These are phyloP conservation scores for Coemansia biformis DNA, from an alignment of 192 early-diverging fungal species.

Conservation along the genomic window DNA sequence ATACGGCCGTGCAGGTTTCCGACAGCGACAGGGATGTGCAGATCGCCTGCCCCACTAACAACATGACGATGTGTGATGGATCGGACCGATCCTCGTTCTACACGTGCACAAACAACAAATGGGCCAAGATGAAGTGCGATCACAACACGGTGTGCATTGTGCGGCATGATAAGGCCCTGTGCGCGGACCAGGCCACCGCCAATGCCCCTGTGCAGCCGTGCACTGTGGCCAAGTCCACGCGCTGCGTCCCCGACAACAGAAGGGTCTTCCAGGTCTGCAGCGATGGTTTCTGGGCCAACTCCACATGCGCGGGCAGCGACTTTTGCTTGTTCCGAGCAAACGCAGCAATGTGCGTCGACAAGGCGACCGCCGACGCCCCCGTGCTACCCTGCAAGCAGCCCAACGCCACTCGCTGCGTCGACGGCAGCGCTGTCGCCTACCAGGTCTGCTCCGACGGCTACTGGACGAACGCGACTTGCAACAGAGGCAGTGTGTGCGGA, in stretches of 20 bases:
- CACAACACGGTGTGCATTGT: slow-evolving; percentile 31
- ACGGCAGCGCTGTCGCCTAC: slow-evolving; percentile 9
- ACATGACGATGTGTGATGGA: slow-evolving; percentile 35
- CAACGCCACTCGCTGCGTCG: slow-evolving; percentile 28
- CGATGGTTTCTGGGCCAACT: slow-evolving; percentile 43
- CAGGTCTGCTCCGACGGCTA: slow-evolving; percentile 26
- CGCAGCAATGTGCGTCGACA: slow-evolving; percentile 23
- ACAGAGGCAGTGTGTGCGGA: slow-evolving; percentile 27
- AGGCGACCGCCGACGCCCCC: slow-evolving; percentile 26
- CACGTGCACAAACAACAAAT: slow-evolving; percentile 26
- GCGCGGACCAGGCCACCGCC: slow-evolving; percentile 28
- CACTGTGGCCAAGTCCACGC: slow-evolving; percentile 17
- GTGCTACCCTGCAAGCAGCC: slow-evolving; percentile 10
- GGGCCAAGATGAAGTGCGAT: slow-evolving; percentile 39
- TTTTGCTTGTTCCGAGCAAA: slow-evolving; percentile 15
- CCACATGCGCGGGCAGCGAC: slow-evolving; percentile 23
- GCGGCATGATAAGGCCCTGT: slow-evolving; percentile 21
- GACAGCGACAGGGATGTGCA: background rate
- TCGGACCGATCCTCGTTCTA: slow-evolving; percentile 21
- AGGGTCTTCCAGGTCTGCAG: slow-evolving; percentile 32
- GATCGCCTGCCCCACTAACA: slow-evolving; percentile 23
- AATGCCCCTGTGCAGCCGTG: slow-evolving; percentile 27
- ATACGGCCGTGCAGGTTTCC: slow-evolving; percentile 7
- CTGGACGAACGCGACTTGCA: slow-evolving; percentile 33
- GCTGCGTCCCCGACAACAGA: slow-evolving; percentile 22